A percentile compares a stretch with the other conserved stretches of the same genome.
Conservation (phyloP, 345 rosid species). For the Carallia pectinifolia region DNA sequence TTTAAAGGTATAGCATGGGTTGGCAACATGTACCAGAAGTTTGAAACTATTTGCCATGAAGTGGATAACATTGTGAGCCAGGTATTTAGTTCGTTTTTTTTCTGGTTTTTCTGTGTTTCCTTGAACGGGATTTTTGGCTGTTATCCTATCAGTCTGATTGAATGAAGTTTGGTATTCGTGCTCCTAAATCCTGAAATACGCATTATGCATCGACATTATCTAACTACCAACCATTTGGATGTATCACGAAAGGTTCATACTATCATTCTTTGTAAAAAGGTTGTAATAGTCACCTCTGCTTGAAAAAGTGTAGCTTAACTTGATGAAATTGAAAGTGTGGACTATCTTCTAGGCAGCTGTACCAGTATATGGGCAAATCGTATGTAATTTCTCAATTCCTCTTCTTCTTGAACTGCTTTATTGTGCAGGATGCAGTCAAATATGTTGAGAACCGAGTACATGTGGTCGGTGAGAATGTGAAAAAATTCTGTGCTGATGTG, state of each 20-base stretch:
- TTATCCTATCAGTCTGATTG: background rate
- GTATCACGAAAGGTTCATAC: too few species aligned
- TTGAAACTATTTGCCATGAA: constrained; percentile 61
- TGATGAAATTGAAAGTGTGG: background rate
- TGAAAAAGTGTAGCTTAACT: background rate
- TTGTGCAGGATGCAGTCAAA: constrained; percentile 41
- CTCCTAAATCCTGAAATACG: background rate
- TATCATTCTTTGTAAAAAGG: too few species aligned
- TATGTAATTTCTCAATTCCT: background rate
- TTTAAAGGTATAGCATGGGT: constrained; percentile 55
- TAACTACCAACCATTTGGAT: too few species aligned
- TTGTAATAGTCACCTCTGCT: background rate
- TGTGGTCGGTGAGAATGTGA: constrained; percentile 37
- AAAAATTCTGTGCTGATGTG: constrained; percentile 39
- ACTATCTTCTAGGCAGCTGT: background rate
- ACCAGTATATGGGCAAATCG: background rate
- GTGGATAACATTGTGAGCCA: constrained; percentile 57
- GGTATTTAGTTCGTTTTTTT: constrained; percentile 27
- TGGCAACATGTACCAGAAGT: constrained; percentile 61
- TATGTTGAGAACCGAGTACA: constrained; percentile 46
- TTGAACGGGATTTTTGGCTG: background rate
- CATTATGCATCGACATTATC: too few species aligned
- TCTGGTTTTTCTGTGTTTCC: background rate
- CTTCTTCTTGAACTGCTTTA: constrained; percentile 14
- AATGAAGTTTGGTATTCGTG: background rate